Evolutionary conservation across 176 grass and related monocot species (phyloP), one percentile per base, ranked within the genome.

Genomic region (Aegilops umbellulata): DNA sequence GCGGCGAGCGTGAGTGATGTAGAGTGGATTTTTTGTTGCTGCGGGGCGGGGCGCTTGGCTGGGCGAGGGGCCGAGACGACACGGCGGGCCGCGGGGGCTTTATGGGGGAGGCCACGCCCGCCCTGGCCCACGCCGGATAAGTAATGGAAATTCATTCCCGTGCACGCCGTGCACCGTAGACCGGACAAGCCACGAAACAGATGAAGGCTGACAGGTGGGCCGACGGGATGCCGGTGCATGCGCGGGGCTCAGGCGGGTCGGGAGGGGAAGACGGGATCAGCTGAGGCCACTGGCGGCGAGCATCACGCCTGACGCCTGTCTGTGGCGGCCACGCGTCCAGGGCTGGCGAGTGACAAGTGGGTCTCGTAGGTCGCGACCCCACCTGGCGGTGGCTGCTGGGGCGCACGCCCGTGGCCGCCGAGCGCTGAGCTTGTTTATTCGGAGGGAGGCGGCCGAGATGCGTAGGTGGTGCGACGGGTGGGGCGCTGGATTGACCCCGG

Each of bases 381-480:
- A 29, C 27, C 27, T 29, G 27, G 25, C 77, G 7, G 62, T 62
- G 8, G 6, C 0, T 1, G 0, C 0, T 0, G 2, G 0, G 8
- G 14, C 0, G 1, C 0, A 0, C 3, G 2, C 11, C 4, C 36
- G 78, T 31, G 29, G 44, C 66, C 26, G 5, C 17, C 15, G 65
- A 80, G 80, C 66, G 3, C 0, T 3, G 1, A 25, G 0, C 0
- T 17, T 49, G 19, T 70, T 25, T 60, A 64, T 62, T 49, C 14
- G 19, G 6, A 8, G 30, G 26, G 78, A 77, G 80, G 89, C 75
- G 75, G 75, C 80, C 36, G 65, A 79, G 84, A 86, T 90, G 84
- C 79, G 78, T 2, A 14, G 85, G 5, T 5, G 55, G 55, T 38
- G 76, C 4, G 10, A 58, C 25, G 32, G 35, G 24, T 26, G 42